Conservation (phyloP, 2,329 filamentous ascomycete genomes). For the Colletotrichum scovillei region DNA sequence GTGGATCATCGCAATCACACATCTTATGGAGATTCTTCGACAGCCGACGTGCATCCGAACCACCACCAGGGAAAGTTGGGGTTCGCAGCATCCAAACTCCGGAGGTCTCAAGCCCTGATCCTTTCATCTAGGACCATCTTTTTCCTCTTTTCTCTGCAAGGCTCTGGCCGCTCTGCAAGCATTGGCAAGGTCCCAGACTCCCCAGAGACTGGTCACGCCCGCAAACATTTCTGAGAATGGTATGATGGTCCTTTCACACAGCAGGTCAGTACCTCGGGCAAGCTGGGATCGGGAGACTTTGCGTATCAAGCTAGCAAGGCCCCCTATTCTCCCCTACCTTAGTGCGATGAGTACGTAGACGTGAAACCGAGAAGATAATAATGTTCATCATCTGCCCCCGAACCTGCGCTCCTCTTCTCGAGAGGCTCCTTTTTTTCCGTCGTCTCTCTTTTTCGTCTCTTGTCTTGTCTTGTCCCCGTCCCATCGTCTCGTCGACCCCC, state of each 20-base stretch:
- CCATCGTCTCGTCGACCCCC: not conserved
- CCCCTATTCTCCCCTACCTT: not conserved
- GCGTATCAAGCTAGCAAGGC: slow-evolving; percentile 9
- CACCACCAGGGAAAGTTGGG: slow-evolving; percentile 17
- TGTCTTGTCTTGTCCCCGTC: not conserved
- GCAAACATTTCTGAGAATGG: slow-evolving; percentile 6
- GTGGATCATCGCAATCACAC: slow-evolving; percentile 27
- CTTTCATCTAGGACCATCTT: slow-evolving; percentile 4
- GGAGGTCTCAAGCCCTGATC: slow-evolving; percentile 31
- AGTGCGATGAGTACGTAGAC: not conserved
- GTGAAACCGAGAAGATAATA: slow-evolving; percentile 20
- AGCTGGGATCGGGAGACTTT: slow-evolving; percentile 16
- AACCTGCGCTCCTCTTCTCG: not conserved
- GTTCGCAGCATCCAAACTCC: not conserved
- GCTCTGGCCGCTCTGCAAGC: not conserved
- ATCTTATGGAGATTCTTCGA: not conserved
- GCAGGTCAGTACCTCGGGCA: not conserved
- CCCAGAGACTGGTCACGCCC: not conserved
- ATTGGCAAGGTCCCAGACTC: not conserved
- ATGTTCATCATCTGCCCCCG: slow-evolving; percentile 28
- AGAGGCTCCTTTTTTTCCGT: slow-evolving; percentile 19
- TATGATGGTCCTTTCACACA: not conserved
- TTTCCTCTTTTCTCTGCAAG: not conserved
- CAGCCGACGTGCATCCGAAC: slow-evolving; percentile 16
- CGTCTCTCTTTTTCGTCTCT: not conserved